A percentile compares a stretch with the other conserved stretches of the same genome.
phyloP scores from a whole-genome alignment of 164 flowering plant species.

The Stephania yunnanensis region DNA sequence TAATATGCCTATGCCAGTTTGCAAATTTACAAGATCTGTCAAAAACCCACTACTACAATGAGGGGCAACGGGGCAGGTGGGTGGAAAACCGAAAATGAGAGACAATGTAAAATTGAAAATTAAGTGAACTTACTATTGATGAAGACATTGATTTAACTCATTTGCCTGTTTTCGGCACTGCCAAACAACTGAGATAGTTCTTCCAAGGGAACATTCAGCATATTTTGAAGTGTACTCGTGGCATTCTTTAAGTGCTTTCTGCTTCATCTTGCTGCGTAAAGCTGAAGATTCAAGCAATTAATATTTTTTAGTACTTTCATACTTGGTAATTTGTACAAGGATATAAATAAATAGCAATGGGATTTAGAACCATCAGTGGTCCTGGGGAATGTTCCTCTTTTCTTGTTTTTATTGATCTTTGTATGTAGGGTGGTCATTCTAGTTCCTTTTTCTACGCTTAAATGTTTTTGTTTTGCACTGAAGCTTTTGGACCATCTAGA shows the following conservation, averaged over 20 bases:
- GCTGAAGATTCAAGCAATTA: conserved; percentile 39
- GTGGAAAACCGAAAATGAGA: not conserved
- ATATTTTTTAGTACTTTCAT: not conserved
- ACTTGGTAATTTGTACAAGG: not conserved
- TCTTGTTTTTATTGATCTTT: too few relatives aligned
- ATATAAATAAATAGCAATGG: not conserved
- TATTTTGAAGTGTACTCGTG: conserved; percentile 53
- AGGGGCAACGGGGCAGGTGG: not conserved
- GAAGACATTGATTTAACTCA: conserved; percentile 74
- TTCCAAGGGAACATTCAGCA: conserved; percentile 81
- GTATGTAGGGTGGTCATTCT: too few relatives aligned
- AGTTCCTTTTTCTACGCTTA: too few relatives aligned
- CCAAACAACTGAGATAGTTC: conserved; percentile 77
- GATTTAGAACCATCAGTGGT: not conserved
- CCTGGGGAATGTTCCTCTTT: not conserved
- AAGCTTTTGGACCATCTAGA: too few relatives aligned
- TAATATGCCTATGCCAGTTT: not conserved
- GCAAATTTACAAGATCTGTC: not conserved
- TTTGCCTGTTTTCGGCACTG: conserved; percentile 74
- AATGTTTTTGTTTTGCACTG: too few relatives aligned
- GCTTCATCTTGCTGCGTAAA: conserved; percentile 92
- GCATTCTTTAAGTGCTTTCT: conserved; percentile 84
- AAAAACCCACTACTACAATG: not conserved
- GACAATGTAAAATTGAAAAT: not conserved
- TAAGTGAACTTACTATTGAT: conserved; percentile 64